phyloP scores from a whole-genome alignment of 2,329 filamentous ascomycete genomes.

The Ascocoryne sarcoides region DNA sequence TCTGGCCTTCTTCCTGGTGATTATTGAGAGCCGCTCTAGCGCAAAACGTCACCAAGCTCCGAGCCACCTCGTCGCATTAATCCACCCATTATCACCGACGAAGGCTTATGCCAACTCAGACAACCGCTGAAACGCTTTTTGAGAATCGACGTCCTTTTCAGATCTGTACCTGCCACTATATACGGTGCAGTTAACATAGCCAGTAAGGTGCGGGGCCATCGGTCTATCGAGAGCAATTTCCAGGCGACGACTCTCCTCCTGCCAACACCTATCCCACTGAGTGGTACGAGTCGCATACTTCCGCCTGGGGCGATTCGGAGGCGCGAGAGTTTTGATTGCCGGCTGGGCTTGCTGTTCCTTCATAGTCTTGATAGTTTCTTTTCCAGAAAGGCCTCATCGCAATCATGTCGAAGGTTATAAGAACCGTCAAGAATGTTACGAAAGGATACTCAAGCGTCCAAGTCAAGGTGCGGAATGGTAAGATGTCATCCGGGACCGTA shows the following conservation, averaged over 20 bases:
- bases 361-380: slow-evolving; percentile 1
- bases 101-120: slow-evolving; percentile 12
- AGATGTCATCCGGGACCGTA: slow-evolving; percentile 29
- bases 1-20: too few species aligned
- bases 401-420: slow-evolving; percentile 90
- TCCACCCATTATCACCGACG: slow-evolving; percentile 6
- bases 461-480: slow-evolving; percentile 97
- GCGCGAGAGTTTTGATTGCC: slow-evolving; percentile 4
- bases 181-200: too few species aligned
- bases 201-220: slow-evolving; percentile 11
- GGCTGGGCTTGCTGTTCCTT: slow-evolving; percentile 2
- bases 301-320: slow-evolving; percentile 2
- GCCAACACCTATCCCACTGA: slow-evolving; percentile 7
- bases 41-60: slow-evolving; percentile 1
- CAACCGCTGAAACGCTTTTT: slow-evolving; percentile 15
- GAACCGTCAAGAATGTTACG: slow-evolving; percentile 98
- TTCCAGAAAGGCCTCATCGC: slow-evolving; percentile 10
- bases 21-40: background rate
- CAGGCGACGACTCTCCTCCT: slow-evolving; percentile 6
- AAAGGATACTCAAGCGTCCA: slow-evolving; percentile 96
- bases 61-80: slow-evolving; percentile 12
- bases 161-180: too few species aligned
- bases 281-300: slow-evolving; percentile 5
- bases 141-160: too few species aligned
- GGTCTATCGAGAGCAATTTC: slow-evolving; percentile 2